These are phyloP conservation scores for Acanthamoeba castellanii DNA, from an alignment of 208 protist species.

Conservation along the genomic window DNA sequence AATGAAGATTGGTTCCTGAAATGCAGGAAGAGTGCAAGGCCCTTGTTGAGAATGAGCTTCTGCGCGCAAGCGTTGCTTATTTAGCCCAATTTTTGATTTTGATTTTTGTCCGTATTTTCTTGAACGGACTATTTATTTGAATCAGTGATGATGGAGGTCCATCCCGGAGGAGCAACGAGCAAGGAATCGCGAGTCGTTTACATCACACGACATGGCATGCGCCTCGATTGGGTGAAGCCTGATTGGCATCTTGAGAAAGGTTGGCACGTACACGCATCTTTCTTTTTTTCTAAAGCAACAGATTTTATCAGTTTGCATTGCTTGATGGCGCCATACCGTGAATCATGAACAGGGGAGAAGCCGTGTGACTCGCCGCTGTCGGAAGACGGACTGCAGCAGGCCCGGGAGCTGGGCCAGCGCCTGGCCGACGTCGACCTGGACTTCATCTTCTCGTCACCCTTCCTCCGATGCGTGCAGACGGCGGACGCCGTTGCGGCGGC, in stretches of 20 bases:
- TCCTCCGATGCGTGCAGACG: conserved; percentile 74
- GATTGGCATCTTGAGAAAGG: conserved; percentile 17
- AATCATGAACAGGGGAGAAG: conserved; percentile 68
- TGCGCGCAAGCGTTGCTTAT: too few relatives aligned
- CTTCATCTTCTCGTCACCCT: conserved; percentile 75
- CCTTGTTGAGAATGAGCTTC: too few relatives aligned
- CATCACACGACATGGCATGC: conserved; percentile 47
- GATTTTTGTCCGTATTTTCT: too few relatives aligned
- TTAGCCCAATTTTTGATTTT: too few relatives aligned
- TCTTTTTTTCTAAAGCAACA: too few relatives aligned
- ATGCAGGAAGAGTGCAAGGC: too few relatives aligned
- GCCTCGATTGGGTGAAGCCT: conserved; percentile 38
- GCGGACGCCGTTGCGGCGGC: conserved; percentile 55
- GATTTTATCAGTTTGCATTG: not conserved
- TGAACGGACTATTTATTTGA: too few relatives aligned
- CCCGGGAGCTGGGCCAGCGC: conserved; percentile 56
- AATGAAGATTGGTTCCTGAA: too few relatives aligned
- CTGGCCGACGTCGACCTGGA: conserved; percentile 36
- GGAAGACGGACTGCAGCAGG: conserved; percentile 84
- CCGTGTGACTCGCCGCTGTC: conserved; percentile 90
- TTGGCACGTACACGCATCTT: too few relatives aligned
- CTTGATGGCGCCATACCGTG: not conserved
- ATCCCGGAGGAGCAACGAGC: not conserved
- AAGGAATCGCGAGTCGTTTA: not conserved
- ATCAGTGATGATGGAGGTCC: not conserved